Base-by-base conservation (phyloP, 2,329 filamentous ascomycete genomes). In the Botrytis pseudocinerea region DNA sequence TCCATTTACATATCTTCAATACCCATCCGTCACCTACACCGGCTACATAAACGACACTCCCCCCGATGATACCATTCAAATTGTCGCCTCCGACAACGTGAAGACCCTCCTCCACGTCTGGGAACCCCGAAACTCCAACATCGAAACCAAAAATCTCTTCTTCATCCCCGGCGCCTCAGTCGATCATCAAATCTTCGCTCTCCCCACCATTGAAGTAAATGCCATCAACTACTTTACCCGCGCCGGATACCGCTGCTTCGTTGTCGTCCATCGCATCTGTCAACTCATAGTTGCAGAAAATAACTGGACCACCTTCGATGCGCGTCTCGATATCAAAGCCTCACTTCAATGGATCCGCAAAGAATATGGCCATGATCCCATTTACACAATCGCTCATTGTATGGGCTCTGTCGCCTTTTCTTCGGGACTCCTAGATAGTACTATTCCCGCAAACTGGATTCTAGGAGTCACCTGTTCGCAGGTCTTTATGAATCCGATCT, bases 401-500 rank as follows among this genome's bases (percentile, higher is more conserved):
- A 88, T 90, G 84, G 90, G 89, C 40, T 87, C 87, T 61, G 88
- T 91, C 0, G 87, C 89, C 1, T 84, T 88, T 70, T 82, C 87
- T 0, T 82, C 84, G 6, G 89, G 88, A n/a, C 82, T 92, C 1
- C 84, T 92, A 1, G 88, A 90, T 78, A 89, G 89, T 54, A 87
- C 86, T 0, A 88, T 91, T 69, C 87, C 88, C 0, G 76, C 85
- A 0, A 79, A 79, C 59, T 91, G 88, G 88, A 84, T 91, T 76
- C 80, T 83, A 28, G 89, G 89, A 28, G 82, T 91, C 71, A 86
- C 85, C 0, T 86, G 85, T 79, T 88, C 86, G 51, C 88, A 91
- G 77, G 88, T 90, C 2, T 91, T 91, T 79, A 88, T 90, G 83
- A 87, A 91, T 80, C 87, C 89, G 1, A 83, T 88, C 63, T 91